Evolutionary conservation across 2,329 filamentous ascomycete genomes (phyloP), one percentile per base, ranked within the genome.

Genomic region (Zymoseptoria passerinii): DNA sequence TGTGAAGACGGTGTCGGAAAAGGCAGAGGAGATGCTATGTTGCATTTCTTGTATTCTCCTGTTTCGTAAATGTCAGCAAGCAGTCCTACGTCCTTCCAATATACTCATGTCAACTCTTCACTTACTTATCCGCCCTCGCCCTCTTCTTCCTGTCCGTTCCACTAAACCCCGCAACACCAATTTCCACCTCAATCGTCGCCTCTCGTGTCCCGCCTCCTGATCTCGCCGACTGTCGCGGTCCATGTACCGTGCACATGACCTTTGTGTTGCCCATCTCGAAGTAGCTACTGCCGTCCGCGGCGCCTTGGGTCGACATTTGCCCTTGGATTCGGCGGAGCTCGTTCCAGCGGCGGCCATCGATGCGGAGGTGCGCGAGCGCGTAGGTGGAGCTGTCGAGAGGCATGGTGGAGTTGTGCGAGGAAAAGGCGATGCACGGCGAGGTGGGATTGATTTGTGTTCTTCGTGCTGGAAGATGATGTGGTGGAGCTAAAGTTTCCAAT

Each of bases 241-340:
- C 94, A 1, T 86, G 85, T 52, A 99, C 86, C 23, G 92, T 90
- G 75, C 92, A 96, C 76, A 97, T 89, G 66, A 99, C 87, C 72
- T 96, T 94, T 20, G 94, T 99, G 76, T 97, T 95, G 68, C 94
- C 94, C 87, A 95, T 95, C 72, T 96, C 90, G 59, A 97, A 84
- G 75, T 96, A 96, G 61, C 88, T 90, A 50, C 89, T 95, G 40
- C 94, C 94, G 68, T 97, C 94, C 57, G 92, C 91, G 53, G 92
- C 88, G 61, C 92, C 87, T 75, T 96, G 94, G 1, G 91, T 96
- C 62, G 88, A 89, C 71, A 99, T 91, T 75, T 95, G 89, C 52
- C 89, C 92, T 70, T 90, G 85, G 54, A 96, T 82, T 7, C 90
- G 86, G 28, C 94, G 90, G 48, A 99, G 83, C 74, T 99, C 94